Evolutionary conservation across 148 eudicot genomes (phyloP), one percentile per base, ranked within the genome.

Genomic region (Dysphania ambrosioides): DNA sequence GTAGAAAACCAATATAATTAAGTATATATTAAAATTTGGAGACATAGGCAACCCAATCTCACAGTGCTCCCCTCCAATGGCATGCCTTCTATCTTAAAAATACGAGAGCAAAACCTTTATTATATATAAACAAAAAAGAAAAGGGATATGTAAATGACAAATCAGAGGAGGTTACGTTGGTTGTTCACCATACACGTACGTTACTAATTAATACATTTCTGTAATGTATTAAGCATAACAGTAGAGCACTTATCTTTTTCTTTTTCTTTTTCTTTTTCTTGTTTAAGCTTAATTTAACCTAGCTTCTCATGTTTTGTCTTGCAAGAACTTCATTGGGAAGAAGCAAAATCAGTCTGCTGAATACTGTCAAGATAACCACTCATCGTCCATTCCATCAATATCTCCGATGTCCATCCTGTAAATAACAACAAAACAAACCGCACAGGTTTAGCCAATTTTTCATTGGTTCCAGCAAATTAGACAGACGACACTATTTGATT

Each of bases 361-460:
- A 8, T 35, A 29, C 21, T 70, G 79, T 38, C 76, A 89, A 61
- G 90, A 83, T 74, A 89, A 75, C 97, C 97, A 91, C 70, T 87
- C 93, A 72, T 77, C 93, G 63, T 91, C 91, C 87, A 91, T 79
- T 78, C 88, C 97, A 80, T 91, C 97, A 74, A 91, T 85, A 73
- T 91, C 93, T 62, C 82, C 97, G 11, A 89, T 91, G 77, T 91
- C 97, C 91, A 91, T 82, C 85, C 97, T 91, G 88, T 85, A 19
- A 44, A 55, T 35, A 12, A 34, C 27, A 49, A 40, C 72, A 53
- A 34, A n/a, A 44, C 19, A n/a, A 23, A 18, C 4, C 12, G 0
- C 53, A 70, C 38, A 24, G 49, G 66, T 5, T 74, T 12, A 75
- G 23, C 24, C 16, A 41, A 26, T 8, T 70, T 49, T 49, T 8